Evolutionary conservation across 306 rosid species (phyloP).

Genomic region (Sicyos edulis): DNA sequence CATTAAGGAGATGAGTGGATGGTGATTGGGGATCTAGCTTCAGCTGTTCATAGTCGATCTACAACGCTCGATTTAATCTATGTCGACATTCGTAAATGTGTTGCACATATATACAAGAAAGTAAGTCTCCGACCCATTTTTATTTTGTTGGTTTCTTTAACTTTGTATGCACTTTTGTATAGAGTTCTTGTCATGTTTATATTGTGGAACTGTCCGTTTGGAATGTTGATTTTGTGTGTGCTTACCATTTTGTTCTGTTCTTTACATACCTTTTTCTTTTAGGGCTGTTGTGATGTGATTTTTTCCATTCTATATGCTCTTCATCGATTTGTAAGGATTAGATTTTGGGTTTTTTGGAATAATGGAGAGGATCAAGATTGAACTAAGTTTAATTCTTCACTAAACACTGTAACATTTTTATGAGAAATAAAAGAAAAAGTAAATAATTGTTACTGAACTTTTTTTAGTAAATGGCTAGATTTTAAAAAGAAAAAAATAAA

Average conservation of each 20-base stretch:
- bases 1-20: slow-evolving; percentile 32
- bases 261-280: neutral
- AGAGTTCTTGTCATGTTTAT: neutral
- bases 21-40: neutral
- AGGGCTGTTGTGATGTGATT: neutral
- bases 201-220: neutral
- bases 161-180: neutral
- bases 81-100: slow-evolving; percentile 3
- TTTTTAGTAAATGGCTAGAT: too few species aligned
- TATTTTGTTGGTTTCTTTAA: slow-evolving; percentile 1
- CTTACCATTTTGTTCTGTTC: neutral
- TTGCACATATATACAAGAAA: neutral
- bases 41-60: slow-evolving; percentile 23
- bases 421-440: too few species aligned
- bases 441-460: too few species aligned
- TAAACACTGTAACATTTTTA: too few species aligned
- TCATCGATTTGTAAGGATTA: neutral
- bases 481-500: too few species aligned
- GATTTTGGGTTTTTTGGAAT: neutral
- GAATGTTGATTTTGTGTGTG: neutral
- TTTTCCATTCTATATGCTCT: neutral
- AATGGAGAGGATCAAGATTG: neutral
- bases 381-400: neutral
- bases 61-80: too few species aligned
- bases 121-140: neutral